phyloP scores from a whole-genome alignment of 2,329 filamentous ascomycete genomes.

The Scedosporium aurantiacum region DNA sequence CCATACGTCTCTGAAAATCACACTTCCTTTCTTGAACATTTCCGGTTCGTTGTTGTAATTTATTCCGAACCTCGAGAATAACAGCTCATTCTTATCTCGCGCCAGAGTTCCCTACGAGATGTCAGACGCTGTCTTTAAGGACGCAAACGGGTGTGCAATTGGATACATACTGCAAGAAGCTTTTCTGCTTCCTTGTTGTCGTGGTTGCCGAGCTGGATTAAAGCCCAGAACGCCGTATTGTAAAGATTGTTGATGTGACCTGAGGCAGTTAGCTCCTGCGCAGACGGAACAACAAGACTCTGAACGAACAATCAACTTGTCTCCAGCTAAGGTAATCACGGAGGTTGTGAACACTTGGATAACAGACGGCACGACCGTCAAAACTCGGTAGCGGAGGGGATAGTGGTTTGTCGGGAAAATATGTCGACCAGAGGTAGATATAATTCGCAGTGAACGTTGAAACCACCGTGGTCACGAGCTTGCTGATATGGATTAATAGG shows the following conservation, averaged over 20 bases:
- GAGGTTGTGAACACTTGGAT: slow-evolving; percentile 71
- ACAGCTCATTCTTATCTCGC: slow-evolving; percentile 88
- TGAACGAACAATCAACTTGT: slow-evolving; percentile 72
- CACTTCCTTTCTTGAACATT: slow-evolving; percentile 87
- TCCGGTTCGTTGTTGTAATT: slow-evolving; percentile 97
- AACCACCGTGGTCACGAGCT: slow-evolving; percentile 80
- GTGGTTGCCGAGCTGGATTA: slow-evolving; percentile 70
- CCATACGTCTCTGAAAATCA: slow-evolving; percentile 70
- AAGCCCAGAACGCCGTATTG: slow-evolving; percentile 90
- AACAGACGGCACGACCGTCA: slow-evolving; percentile 82
- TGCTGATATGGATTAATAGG: slow-evolving; percentile 38
- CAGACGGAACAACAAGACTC: slow-evolving; percentile 17
- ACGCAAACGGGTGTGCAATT: not conserved
- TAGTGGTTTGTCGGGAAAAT: slow-evolving; percentile 62
- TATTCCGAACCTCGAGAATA: slow-evolving; percentile 79
- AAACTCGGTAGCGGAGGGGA: slow-evolving; percentile 75
- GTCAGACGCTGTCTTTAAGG: not conserved
- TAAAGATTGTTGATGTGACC: slow-evolving; percentile 98
- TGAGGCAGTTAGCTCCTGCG: slow-evolving; percentile 22
- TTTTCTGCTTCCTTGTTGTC: slow-evolving; percentile 70
- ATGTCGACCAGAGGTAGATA: slow-evolving; percentile 64
- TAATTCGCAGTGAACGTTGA: slow-evolving; percentile 93
- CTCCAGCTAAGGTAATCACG: slow-evolving; percentile 96
- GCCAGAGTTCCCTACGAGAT: slow-evolving; percentile 61
- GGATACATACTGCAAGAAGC: slow-evolving; percentile 53